These are phyloP conservation scores for Paradendryphiella salina DNA, from an alignment of 2,329 filamentous ascomycete genomes.

Conservation along the genomic window DNA sequence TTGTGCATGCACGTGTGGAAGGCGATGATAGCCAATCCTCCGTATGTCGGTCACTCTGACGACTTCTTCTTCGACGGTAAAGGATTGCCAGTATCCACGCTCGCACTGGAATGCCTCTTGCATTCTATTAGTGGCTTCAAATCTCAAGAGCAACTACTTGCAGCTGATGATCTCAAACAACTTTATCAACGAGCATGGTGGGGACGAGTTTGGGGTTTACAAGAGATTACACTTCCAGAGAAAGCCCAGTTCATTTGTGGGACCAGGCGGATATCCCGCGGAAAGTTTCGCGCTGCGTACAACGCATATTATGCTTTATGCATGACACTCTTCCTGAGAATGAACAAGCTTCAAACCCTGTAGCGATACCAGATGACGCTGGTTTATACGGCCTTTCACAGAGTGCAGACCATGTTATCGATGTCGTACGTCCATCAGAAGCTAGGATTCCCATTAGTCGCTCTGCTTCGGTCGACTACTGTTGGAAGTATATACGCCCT, in stretches of 20 bases:
- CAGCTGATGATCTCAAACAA: background rate
- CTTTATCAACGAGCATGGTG: constrained; percentile 20
- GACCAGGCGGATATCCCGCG: constrained; percentile 1
- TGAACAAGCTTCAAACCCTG: too few species aligned
- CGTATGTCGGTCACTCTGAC: too few species aligned
- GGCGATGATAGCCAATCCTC: background rate
- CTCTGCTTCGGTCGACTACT: background rate
- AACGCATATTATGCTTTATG: background rate
- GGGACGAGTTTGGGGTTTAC: constrained; percentile 22
- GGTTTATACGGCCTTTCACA: background rate
- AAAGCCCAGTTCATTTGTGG: constrained; percentile 15
- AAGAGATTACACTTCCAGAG: constrained; percentile 19
- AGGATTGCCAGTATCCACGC: background rate
- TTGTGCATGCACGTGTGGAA: background rate
- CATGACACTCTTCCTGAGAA: rapidly evolving
- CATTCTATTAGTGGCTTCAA: background rate
- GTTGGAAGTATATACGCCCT: background rate
- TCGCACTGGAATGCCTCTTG: background rate
- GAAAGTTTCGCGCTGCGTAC: background rate
- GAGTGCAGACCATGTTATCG: background rate
- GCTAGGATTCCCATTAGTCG: background rate
- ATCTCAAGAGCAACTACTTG: background rate
- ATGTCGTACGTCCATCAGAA: background rate
- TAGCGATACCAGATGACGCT: background rate
- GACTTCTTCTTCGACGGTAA: too few species aligned